Evolutionary conservation across 768 basidiomycete species (phyloP).

Genomic region (Mycena vitilis): DNA sequence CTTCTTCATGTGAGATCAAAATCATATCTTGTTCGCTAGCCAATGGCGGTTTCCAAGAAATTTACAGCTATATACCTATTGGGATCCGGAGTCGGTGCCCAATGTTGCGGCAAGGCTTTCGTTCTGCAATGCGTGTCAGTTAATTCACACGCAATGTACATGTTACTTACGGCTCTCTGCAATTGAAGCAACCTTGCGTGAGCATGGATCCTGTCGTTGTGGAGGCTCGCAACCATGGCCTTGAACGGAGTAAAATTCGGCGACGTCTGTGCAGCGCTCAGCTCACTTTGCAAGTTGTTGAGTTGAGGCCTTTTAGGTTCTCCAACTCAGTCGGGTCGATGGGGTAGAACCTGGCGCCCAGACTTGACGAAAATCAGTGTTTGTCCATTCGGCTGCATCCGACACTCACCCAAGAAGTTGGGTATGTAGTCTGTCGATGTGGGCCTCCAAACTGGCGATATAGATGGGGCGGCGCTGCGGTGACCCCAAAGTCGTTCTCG

Average conservation of each 20-base stretch:
- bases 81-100: not conserved
- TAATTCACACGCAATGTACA: not conserved
- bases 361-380: constrained; percentile 7
- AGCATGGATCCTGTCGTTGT: constrained; percentile 69
- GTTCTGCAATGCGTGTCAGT: constrained; percentile 18
- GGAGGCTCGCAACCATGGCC: constrained; percentile 81
- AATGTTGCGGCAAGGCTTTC: constrained; percentile 14
- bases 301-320: constrained; percentile 77
- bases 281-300: constrained; percentile 78
- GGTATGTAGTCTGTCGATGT: constrained; percentile 76
- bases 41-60: constrained; percentile 18
- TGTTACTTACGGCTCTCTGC: constrained; percentile 68
- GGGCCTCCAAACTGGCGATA: constrained; percentile 76
- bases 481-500: constrained; percentile 68
- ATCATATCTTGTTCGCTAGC: not conserved
- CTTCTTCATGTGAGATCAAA: constrained; percentile 6
- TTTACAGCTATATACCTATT: not conserved
- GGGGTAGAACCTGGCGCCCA: constrained; percentile 63
- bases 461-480: constrained; percentile 78
- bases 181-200: constrained; percentile 76
- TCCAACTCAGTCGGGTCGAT: constrained; percentile 67
- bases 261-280: not conserved
- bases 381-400: not conserved
- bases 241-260: constrained; percentile 40
- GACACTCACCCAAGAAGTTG: constrained; percentile 21